phyloP scores from a whole-genome alignment of 352 stramenopile genomes.

The Phytopythium vexans region DNA sequence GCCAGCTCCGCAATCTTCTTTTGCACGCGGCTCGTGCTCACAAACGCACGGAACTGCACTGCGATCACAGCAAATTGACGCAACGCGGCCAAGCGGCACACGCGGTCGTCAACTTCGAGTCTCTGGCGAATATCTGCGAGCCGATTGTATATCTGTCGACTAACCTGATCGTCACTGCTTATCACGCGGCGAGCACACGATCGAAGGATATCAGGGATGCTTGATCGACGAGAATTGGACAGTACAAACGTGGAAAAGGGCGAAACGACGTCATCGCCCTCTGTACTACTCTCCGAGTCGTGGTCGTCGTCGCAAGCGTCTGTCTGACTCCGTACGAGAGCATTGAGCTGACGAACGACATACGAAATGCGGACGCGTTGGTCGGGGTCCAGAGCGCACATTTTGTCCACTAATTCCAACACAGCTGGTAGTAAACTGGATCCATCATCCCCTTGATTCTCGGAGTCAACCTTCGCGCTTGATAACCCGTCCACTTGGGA shows the following conservation, averaged over 20 bases:
- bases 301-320: too few relatives aligned
- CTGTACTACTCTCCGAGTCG: too few relatives aligned
- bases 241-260: too few relatives aligned
- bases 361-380: constrained; percentile 17
- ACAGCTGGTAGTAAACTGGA: constrained; percentile 1
- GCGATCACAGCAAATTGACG: constrained; percentile 10
- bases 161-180: constrained; percentile 11
- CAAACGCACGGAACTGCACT: constrained; percentile 14
- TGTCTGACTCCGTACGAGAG: constrained; percentile 6
- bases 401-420: constrained; percentile 20
- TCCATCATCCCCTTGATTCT: background rate
- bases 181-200: background rate
- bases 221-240: background rate
- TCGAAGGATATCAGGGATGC: background rate
- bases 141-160: constrained; percentile 17
- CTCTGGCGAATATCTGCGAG: constrained; percentile 16
- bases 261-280: too few relatives aligned
- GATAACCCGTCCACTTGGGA: background rate
- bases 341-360: constrained; percentile 20
- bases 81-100: constrained; percentile 1
- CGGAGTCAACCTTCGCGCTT: background rate
- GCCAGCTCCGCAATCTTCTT: constrained; percentile 18
- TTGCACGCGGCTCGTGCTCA: constrained; percentile 4
- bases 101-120: constrained; percentile 4
- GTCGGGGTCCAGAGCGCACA: constrained; percentile 16